Evolutionary conservation across 805 yeast genomes (phyloP).

Genomic region (Ogataea thermomethanolica): DNA sequence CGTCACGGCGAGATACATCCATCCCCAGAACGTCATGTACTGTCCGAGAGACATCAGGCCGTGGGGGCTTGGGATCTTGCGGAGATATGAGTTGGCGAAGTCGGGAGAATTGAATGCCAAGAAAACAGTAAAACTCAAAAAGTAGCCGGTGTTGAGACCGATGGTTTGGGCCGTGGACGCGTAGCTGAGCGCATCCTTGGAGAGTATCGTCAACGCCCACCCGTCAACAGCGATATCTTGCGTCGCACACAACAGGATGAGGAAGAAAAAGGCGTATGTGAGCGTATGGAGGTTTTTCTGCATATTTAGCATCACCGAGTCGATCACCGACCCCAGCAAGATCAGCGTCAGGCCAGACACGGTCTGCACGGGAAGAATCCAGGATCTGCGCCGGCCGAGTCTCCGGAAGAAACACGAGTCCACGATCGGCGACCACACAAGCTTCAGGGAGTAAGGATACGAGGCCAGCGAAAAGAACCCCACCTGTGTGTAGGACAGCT

Average conservation of each 20-base stretch:
- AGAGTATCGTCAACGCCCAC: conserved; percentile 90
- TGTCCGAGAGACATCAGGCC: conserved; percentile 73
- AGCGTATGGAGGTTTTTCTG: conserved; percentile 48
- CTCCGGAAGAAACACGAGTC: conserved; percentile 71
- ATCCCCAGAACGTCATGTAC: conserved; percentile 77
- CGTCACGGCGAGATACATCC: conserved; percentile 66
- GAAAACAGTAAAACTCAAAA: conserved; percentile 85
- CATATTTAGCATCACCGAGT: conserved; percentile 43
- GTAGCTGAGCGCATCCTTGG: conserved; percentile 73
- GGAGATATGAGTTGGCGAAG: conserved; percentile 81
- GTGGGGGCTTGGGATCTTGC: conserved; percentile 53
- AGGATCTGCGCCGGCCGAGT: conserved; percentile 81
- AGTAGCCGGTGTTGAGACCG: conserved; percentile 92
- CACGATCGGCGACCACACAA: conserved; percentile 94
- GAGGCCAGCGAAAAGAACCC: conserved; percentile 90
- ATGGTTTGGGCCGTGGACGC: conserved; percentile 98
- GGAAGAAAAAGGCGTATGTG: conserved; percentile 66
- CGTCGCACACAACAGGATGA: conserved; percentile 90
- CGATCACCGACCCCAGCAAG: conserved; percentile 58
- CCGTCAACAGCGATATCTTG: conserved; percentile 99
- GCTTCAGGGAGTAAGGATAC: conserved; percentile 89
- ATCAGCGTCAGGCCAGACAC: conserved; percentile 70
- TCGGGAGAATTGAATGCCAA: conserved; percentile 88
- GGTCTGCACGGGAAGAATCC: conserved; percentile 92
- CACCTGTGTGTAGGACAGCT: conserved; percentile 80